These are phyloP conservation scores for Aspergillus sp. DNA, from an alignment of 2,329 filamentous ascomycete species.

Conservation along the genomic window DNA sequence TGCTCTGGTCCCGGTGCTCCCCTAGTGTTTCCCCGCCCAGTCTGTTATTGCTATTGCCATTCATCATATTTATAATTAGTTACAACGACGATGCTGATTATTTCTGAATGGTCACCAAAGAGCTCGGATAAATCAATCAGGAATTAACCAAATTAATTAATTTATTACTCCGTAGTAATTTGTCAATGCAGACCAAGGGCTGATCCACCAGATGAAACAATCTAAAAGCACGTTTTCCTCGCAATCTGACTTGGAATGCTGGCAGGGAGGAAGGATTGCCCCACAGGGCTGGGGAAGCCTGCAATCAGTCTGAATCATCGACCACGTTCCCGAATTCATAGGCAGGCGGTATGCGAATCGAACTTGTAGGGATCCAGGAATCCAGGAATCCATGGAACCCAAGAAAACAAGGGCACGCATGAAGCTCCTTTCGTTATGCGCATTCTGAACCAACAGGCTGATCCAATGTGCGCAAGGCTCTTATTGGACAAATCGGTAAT, in stretches of 20 bases:
- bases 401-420: background rate
- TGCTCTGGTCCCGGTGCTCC: background rate
- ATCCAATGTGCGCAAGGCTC: background rate
- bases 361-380: background rate
- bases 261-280: background rate
- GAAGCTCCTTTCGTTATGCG: too few relatives aligned
- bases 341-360: background rate
- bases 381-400: background rate
- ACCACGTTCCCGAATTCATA: too few relatives aligned
- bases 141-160: background rate
- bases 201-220: slow-evolving; percentile 14
- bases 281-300: slow-evolving; percentile 1
- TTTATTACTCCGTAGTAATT: background rate
- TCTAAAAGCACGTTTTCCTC: slow-evolving; percentile 3
- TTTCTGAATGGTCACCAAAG: background rate
- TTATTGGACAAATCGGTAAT: background rate
- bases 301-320: background rate
- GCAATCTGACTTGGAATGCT: background rate
- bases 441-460: background rate
- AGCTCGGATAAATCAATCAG: background rate
- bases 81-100: too few relatives aligned
- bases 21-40: background rate
- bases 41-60: background rate
- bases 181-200: background rate
- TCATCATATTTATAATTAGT: background rate